phyloP scores from a whole-genome alignment of 805 yeast species.

The Candida sakaeoensis region DNA sequence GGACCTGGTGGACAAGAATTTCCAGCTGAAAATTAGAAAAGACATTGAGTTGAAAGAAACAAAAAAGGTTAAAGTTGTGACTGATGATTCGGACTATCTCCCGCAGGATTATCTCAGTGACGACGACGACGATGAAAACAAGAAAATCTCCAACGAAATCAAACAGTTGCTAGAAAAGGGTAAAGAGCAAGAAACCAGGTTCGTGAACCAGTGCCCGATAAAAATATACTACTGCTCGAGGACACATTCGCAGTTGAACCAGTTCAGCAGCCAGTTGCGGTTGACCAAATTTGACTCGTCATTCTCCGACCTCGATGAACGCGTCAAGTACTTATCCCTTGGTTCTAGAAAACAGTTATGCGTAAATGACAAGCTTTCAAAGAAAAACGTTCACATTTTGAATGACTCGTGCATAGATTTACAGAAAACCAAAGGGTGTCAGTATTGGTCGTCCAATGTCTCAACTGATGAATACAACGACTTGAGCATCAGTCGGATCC shows the following conservation, averaged over 20 bases:
- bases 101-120: conserved; percentile 38
- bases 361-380: conserved; percentile 59
- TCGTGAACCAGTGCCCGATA: conserved; percentile 26
- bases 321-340: conserved; percentile 64
- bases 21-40: conserved; percentile 13
- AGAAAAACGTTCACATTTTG: conserved; percentile 49
- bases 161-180: conserved; percentile 41
- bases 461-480: conserved; percentile 49
- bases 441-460: conserved; percentile 19
- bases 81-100: conserved; percentile 17
- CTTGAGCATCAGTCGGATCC: conserved; percentile 49
- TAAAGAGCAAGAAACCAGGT: conserved; percentile 12
- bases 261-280: conserved; percentile 69
- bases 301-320: conserved; percentile 43
- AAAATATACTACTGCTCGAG: conserved; percentile 73
- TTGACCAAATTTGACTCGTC: conserved; percentile 65
- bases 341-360: conserved; percentile 87
- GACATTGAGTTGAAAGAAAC: conserved; percentile 14
- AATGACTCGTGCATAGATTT: conserved; percentile 81
- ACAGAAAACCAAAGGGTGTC: conserved; percentile 40
- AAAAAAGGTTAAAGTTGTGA: too few species aligned
- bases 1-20: conserved; percentile 27
- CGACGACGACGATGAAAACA: conserved; percentile 22
- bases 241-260: conserved; percentile 86
- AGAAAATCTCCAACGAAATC: conserved; percentile 45